These are phyloP conservation scores for Suillus spraguei DNA, from an alignment of 768 basidiomycete genomes.

Conservation along the genomic window DNA sequence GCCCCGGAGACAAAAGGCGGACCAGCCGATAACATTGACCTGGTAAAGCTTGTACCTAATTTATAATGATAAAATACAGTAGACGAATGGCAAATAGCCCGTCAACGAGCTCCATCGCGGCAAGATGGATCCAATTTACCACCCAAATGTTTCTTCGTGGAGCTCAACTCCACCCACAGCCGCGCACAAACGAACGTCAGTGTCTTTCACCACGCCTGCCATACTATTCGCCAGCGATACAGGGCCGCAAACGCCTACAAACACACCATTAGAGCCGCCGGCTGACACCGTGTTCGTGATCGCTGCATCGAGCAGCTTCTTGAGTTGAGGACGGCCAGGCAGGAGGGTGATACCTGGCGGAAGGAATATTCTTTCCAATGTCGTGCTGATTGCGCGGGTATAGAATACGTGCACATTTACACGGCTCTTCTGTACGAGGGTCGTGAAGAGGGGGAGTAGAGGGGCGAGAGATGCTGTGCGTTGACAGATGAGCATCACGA, in stretches of 20 bases:
- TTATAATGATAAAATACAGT: background rate
- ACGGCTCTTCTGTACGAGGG: slow-evolving; percentile 39
- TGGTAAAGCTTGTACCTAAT: background rate
- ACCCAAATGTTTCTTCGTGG: slow-evolving; percentile 41
- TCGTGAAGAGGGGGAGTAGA: slow-evolving; percentile 39
- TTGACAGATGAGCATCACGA: slow-evolving; percentile 15
- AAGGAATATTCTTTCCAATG: slow-evolving; percentile 33
- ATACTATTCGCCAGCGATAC: slow-evolving; percentile 40
- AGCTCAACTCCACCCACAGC: slow-evolving; percentile 44
- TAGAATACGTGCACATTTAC: slow-evolving; percentile 46
- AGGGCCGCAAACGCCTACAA: slow-evolving; percentile 48
- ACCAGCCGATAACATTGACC: background rate
- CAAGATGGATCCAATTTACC: slow-evolving; percentile 13
- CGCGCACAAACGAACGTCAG: slow-evolving; percentile 35
- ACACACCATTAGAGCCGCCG: slow-evolving; percentile 36
- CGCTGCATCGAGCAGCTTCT: slow-evolving; percentile 48
- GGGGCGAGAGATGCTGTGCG: slow-evolving; percentile 37
- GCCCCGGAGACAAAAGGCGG: no score
- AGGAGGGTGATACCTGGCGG: slow-evolving; percentile 47
- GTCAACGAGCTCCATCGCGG: background rate
- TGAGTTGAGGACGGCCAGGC: slow-evolving; percentile 58
- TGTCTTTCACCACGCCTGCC: slow-evolving; percentile 34
- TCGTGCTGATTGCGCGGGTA: slow-evolving; percentile 42
- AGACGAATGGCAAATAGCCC: background rate
- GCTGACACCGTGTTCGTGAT: slow-evolving; percentile 47